Base-by-base conservation (phyloP, 2,329 filamentous ascomycete species). In the Aphanoascus verrucosus region DNA sequence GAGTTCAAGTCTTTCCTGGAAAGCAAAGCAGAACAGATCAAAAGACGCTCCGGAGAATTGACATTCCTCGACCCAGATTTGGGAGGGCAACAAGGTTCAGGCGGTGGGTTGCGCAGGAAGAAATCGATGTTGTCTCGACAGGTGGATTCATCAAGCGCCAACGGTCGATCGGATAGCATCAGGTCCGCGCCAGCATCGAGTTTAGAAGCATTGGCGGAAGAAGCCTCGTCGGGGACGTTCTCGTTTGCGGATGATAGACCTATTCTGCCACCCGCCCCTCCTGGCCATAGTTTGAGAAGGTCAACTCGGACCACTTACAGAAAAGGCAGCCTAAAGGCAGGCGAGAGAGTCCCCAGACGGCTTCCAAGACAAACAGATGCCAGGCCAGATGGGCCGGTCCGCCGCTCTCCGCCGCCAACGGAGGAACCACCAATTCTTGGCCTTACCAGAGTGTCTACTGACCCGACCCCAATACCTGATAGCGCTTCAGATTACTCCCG, bases 1-100 rank as follows among this genome's bases (percentile, higher is more conserved):
- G 93, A 96, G 62, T 98, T 97, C 76, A 96, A 94, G 69, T 91
- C 85, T 1, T 98, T 97, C 61, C 79, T 98, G 1, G 91, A 98
- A 64, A 94, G 90, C 58, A 84, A 90, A 64, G 88, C 96, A 11
- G 86, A 95, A 61, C 85, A 87, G 35, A 94, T 97, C 61, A 84
- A 88, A 67, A 79, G 90, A 60, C 81, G 87, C 62, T 94, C 90
- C 0, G 84, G 85, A 20, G 88, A 84, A 60, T 84, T 77, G 58
- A 76, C 76, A 37, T 71, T 89, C 45, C 80, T 82, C 31, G 71
- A 78, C 5, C 78, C 84, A 58, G 72, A 78, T 61, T 59, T 50
- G 55, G 59, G 76, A 60, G 57, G 80, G 63, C 73, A 81, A 69
- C 69, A 80, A 70, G 66, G 72, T 11, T 81, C 70, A 4, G 66